A percentile compares a stretch with the other conserved stretches of the same genome.
Evolutionary conservation across 1,284 basidiomycete genomes (phyloP).

Genomic region (Austroboletus novae-zelandiae): DNA sequence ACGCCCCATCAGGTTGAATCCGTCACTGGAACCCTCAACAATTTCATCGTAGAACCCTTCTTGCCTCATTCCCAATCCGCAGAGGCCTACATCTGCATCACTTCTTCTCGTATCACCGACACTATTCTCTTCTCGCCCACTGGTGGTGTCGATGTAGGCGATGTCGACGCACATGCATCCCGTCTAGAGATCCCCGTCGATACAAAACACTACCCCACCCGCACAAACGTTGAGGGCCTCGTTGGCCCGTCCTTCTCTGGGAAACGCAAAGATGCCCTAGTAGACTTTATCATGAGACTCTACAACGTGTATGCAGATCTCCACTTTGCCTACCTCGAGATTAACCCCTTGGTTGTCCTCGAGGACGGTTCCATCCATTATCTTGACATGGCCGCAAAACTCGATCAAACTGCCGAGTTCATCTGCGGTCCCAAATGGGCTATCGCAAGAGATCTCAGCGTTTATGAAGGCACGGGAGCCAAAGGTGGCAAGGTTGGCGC

Average conservation of each 20-base stretch:
- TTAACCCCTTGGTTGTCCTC: conserved; percentile 97
- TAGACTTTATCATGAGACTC: conserved; percentile 93
- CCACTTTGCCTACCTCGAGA: conserved; percentile 98
- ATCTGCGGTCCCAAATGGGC: conserved; percentile 99
- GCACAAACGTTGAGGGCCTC: conserved; percentile 79
- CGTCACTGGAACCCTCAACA: conserved; percentile 92
- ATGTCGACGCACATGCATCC: conserved; percentile 97
- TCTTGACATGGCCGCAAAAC: conserved; percentile 99
- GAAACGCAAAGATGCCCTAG: conserved; percentile 81
- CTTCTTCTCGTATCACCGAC: conserved; percentile 93
- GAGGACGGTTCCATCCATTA: conserved; percentile 89
- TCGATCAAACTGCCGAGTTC: conserved; percentile 98
- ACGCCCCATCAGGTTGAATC: conserved; percentile 72
- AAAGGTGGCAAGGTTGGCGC: conserved; percentile 56
- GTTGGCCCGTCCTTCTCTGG: conserved; percentile 67
- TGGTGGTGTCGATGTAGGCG: conserved; percentile 98
- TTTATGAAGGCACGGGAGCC: conserved; percentile 58
- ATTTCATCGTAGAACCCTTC: conserved; percentile 99
- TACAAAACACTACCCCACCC: conserved; percentile 73
- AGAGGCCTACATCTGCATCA: conserved; percentile 99
- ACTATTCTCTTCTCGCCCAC: conserved; percentile 98
- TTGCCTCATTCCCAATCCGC: conserved; percentile 91
- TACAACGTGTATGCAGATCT: conserved; percentile 98
- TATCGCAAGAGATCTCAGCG: conserved; percentile 86
- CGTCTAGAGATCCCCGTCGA: conserved; percentile 82